Conservation (phyloP, 805 yeast genomes). For the Cyberlindnera meyerae region DNA sequence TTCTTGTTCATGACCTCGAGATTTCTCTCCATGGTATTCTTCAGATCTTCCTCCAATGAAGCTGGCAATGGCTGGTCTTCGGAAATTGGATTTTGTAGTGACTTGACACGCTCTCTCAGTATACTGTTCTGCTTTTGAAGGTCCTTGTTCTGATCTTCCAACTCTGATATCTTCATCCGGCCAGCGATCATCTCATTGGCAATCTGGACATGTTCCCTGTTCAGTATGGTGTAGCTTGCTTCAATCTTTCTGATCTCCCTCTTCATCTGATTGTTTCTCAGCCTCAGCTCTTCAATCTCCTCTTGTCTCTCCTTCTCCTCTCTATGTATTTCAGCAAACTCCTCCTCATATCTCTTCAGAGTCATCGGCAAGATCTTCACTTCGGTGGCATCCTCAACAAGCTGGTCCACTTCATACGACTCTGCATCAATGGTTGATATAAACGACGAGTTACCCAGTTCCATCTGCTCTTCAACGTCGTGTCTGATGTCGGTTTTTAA, state of each 20-base stretch:
- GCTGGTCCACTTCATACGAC: constrained; percentile 60
- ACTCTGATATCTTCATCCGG: constrained; percentile 67
- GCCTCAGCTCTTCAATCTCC: constrained; percentile 65
- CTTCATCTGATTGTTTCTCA: constrained; percentile 66
- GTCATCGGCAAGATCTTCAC: constrained; percentile 70
- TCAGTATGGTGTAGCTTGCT: constrained; percentile 59
- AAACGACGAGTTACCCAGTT: constrained; percentile 8
- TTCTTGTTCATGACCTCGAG: constrained; percentile 63
- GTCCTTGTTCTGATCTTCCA: constrained; percentile 69
- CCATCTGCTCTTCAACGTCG: constrained; percentile 29
- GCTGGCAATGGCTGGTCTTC: constrained; percentile 35
- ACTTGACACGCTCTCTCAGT: constrained; percentile 33
- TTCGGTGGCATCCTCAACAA: constrained; percentile 74
- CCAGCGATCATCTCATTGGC: constrained; percentile 85
- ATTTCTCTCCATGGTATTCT: constrained; percentile 56
- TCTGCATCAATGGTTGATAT: constrained; percentile 23
- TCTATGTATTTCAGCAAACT: constrained; percentile 77
- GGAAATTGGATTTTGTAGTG: constrained; percentile 24
- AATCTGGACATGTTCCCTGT: constrained; percentile 77
- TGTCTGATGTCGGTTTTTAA: constrained; percentile 27
- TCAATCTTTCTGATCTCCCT: constrained; percentile 72
- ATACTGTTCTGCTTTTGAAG: constrained; percentile 45
- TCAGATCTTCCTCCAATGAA: constrained; percentile 46
- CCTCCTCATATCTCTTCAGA: constrained; percentile 64
- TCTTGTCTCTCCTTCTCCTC: constrained; percentile 52